phyloP scores from a whole-genome alignment of 208 protist genomes.

The Leishmania lainsoni region DNA sequence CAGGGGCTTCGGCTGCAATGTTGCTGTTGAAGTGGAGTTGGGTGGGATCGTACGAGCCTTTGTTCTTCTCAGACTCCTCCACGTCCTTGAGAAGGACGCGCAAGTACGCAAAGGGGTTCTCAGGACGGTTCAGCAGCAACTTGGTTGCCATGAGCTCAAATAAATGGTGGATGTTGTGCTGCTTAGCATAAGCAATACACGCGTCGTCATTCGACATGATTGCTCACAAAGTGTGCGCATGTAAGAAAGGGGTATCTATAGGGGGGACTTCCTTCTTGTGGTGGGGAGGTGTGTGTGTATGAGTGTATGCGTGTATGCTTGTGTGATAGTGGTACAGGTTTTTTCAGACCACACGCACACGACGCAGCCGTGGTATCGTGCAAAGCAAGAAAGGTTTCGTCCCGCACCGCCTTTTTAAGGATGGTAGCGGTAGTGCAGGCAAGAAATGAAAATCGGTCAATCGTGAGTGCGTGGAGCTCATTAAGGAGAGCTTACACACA shows the following conservation, averaged over 20 bases:
- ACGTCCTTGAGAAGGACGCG: slow-evolving; percentile 69
- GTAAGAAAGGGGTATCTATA: not conserved
- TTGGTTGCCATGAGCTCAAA: slow-evolving; percentile 91
- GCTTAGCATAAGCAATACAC: slow-evolving; percentile 82
- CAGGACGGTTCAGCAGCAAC: slow-evolving; percentile 83
- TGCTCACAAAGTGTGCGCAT: not conserved
- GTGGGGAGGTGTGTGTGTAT: not conserved
- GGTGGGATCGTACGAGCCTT: slow-evolving; percentile 82
- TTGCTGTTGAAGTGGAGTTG: slow-evolving; percentile 48
- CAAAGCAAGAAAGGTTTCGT: not conserved
- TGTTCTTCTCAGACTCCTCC: slow-evolving; percentile 79
- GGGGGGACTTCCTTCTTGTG: not conserved
- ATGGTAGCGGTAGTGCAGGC: not conserved
- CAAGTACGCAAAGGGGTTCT: slow-evolving; percentile 89
- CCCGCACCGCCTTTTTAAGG: not conserved
- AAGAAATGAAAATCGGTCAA: not conserved
- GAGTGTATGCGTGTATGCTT: not conserved
- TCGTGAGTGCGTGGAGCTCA: not conserved
- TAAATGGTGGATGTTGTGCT: slow-evolving; percentile 91
- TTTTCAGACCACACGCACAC: not conserved
- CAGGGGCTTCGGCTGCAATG: not conserved
- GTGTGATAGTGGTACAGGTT: not conserved
- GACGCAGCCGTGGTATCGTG: not conserved
- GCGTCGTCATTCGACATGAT: slow-evolving; percentile 69
- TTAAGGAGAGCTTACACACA: not conserved